These are phyloP conservation scores for Rhizopogon salebrosus DNA, from an alignment of 768 basidiomycete genomes.

Conservation along the genomic window DNA sequence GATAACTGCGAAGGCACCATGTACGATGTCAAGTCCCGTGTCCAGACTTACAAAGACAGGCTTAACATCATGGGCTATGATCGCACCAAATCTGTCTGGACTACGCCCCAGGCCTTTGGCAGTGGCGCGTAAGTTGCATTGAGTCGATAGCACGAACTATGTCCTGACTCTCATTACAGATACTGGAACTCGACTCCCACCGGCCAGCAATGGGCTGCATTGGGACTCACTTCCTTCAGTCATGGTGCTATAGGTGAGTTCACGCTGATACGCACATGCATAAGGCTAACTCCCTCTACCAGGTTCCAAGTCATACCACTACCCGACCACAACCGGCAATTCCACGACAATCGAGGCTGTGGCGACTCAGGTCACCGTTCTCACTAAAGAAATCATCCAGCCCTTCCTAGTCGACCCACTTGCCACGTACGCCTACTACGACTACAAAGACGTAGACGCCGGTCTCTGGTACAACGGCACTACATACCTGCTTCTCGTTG, in stretches of 20 bases:
- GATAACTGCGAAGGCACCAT: constrained; percentile 62
- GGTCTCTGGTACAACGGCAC: constrained; percentile 19
- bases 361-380: background rate
- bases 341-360: constrained; percentile 20
- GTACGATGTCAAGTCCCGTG: constrained; percentile 57
- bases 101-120: constrained; percentile 76
- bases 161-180: constrained; percentile 9
- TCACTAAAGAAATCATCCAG: constrained; percentile 9
- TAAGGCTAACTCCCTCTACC: background rate
- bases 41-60: constrained; percentile 61
- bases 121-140: constrained; percentile 28
- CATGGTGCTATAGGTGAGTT: constrained; percentile 22
- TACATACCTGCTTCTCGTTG: constrained; percentile 15
- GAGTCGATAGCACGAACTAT: background rate
- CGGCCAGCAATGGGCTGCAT: constrained; percentile 21
- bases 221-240: constrained; percentile 19
- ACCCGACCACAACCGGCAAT: constrained; percentile 17
- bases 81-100: constrained; percentile 66
- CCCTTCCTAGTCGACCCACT: constrained; percentile 16
- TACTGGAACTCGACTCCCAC: constrained; percentile 25
- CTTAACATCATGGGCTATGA: constrained; percentile 61
- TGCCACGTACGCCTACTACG: constrained; percentile 6
- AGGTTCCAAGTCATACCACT: constrained; percentile 26
- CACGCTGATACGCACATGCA: background rate
- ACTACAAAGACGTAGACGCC: constrained; percentile 17